Base-by-base conservation (phyloP, 768 basidiomycete genomes). In the Mycena indigotica region DNA sequence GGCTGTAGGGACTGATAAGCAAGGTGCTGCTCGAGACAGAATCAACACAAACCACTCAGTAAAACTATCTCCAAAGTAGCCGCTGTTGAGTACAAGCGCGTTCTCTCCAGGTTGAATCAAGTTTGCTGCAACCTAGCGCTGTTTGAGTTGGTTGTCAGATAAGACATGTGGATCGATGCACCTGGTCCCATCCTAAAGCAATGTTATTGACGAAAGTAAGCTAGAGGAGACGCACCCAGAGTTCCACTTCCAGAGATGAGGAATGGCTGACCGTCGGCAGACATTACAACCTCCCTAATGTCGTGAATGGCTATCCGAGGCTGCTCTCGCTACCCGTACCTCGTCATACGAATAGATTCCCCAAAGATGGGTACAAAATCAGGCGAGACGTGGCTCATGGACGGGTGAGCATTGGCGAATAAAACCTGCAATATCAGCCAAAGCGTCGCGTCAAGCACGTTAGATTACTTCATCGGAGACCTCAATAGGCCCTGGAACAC, bases 21-120 rank as follows among this genome's bases (percentile, higher is more conserved):
- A 28, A 38, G n/a, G 28, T 39, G 23, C 57, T 50, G 23, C 48
- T 32, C 51, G 23, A 6, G 49, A n/a, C 30, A 16, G 44, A 21
- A 17, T 50, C 29, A 40, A 53, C 39, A 71, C 82, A 55, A 63
- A 91, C 92, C 93, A 95, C 41, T 95, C 91, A 25, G 84, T 80
- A 66, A 96, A 95, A 64, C 88, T 83, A 67, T 96, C 92, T 15
- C 92, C 95, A 70, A 98, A 98, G 79, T 98, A 98, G 5, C 96
- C 96, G 21, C 85, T 87, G 73, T 93, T 85, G 48, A 97, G 78
- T 0, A 98, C 91, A 50, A 97, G 84, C 21, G 80, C 91, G 57
- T 85, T 76, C 64, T 94, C 89, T 53, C 87, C 87, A 3, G 82
- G 80, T 65, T 91, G 88, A n/a, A 98, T 80, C 53, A 99, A 81